Percentiles rank a stretch among this genome's conserved stretches.
These are phyloP conservation scores for Populus simonii DNA, from an alignment of 345 rosid species.

Conservation along the genomic window DNA sequence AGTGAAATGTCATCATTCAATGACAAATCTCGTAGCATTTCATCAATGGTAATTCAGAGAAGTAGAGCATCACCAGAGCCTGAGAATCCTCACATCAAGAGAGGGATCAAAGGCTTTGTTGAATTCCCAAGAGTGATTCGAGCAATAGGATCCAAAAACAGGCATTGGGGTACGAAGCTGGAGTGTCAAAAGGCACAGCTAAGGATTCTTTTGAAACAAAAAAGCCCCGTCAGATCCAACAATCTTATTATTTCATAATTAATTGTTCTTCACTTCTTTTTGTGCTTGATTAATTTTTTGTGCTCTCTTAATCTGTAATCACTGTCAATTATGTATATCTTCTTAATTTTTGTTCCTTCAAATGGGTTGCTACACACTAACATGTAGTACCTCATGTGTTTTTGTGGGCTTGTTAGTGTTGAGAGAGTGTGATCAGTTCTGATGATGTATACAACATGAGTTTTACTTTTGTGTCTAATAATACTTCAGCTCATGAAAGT, in stretches of 20 bases:
- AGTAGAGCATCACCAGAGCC: constrained; percentile 42
- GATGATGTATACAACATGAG: neutral
- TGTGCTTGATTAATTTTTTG: constrained; percentile 5
- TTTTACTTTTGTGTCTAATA: neutral
- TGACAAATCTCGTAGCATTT: constrained; percentile 14
- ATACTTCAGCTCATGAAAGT: neutral
- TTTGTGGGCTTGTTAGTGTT: neutral
- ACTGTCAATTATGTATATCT: neutral
- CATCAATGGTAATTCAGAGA: constrained; percentile 27
- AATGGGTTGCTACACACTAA: neutral
- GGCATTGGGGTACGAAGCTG: constrained; percentile 74
- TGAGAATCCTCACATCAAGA: constrained; percentile 80
- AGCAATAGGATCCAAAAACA: constrained; percentile 59
- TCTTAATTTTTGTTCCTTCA: constrained; percentile 16
- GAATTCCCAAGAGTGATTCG: constrained; percentile 76
- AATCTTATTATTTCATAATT: constrained; percentile 33
- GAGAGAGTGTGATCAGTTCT: constrained; percentile 5
- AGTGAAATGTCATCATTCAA: constrained; percentile 18
- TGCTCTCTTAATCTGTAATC: neutral
- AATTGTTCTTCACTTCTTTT: neutral
- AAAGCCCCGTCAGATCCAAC: constrained; percentile 42
- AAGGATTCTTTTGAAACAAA: constrained; percentile 70
- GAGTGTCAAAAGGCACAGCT: constrained; percentile 82
- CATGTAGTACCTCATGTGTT: neutral
- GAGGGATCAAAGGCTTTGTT: constrained; percentile 85